A percentile compares a stretch with the other conserved stretches of the same genome.
Conservation (phyloP, 441 rosid species). For the Manihot esculenta region DNA sequence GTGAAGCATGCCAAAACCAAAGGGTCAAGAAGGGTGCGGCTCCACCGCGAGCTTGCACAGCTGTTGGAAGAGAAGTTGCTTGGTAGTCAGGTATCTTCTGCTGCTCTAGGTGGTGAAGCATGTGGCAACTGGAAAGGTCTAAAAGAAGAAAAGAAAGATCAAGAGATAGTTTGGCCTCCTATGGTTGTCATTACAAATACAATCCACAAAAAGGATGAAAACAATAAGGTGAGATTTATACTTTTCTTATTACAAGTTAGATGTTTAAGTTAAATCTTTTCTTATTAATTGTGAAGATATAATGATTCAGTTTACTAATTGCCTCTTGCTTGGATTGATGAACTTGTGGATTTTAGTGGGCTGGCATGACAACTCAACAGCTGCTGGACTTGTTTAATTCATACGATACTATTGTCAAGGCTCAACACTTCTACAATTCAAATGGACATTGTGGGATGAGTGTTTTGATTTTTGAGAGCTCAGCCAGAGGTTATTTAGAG, state of each 20-base stretch:
- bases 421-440: slow-evolving; percentile 29
- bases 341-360: slow-evolving; percentile 28
- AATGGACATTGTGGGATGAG: slow-evolving; percentile 37
- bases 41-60: slow-evolving; percentile 15
- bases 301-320: neutral
- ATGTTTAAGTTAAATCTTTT: neutral
- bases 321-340: neutral
- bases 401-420: slow-evolving; percentile 28
- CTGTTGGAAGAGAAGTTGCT: slow-evolving; percentile 6
- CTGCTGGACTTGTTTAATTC: slow-evolving; percentile 31
- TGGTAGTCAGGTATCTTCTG: neutral
- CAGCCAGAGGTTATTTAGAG: slow-evolving; percentile 33
- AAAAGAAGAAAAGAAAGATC: slow-evolving; percentile 3
- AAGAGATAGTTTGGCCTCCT: slow-evolving; percentile 27
- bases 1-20: slow-evolving; percentile 17
- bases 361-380: slow-evolving; percentile 32
- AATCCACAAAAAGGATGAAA: slow-evolving; percentile 1
- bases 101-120: neutral
- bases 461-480: slow-evolving; percentile 35
- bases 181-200: slow-evolving; percentile 19
- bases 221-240: slow-evolving; percentile 6
- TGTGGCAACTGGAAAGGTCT: slow-evolving; percentile 9
- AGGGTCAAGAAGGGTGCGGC: neutral
- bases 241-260: neutral
- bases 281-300: too few species aligned